Evolutionary conservation across 1,284 basidiomycete species (phyloP).

Genomic region (Leccinum pachyderme): DNA sequence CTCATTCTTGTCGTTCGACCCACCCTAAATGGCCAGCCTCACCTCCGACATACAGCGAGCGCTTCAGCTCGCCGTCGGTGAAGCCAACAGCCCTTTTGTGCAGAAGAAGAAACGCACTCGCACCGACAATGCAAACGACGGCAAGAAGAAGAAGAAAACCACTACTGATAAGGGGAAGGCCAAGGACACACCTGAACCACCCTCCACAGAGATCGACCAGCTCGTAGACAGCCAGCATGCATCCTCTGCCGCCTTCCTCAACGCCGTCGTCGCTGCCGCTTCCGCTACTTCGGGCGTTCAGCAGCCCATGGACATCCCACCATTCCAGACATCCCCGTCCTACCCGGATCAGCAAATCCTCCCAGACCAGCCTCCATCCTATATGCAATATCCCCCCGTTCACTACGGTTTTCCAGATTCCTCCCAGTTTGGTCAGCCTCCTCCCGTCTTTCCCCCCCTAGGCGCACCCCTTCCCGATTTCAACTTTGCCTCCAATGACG

Average conservation of each 20-base stretch:
- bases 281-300: constrained; percentile 39
- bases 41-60: constrained; percentile 40
- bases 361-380: constrained; percentile 27
- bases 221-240: constrained; percentile 35
- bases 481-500: constrained; percentile 62
- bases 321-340: constrained; percentile 25
- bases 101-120: constrained; percentile 29
- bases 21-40: constrained; percentile 39
- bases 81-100: constrained; percentile 37
- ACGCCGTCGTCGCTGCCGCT: constrained; percentile 57
- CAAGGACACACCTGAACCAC: constrained; percentile 27
- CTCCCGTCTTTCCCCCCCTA: constrained; percentile 33
- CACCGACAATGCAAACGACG: constrained; percentile 7
- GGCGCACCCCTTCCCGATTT: constrained; percentile 43
- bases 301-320: constrained; percentile 20
- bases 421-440: constrained; percentile 29
- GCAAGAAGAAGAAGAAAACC: neutral
- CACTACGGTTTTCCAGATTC: constrained; percentile 31
- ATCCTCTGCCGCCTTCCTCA: constrained; percentile 55
- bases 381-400: constrained; percentile 30
- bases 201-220: constrained; percentile 17
- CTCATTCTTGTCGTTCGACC: constrained; percentile 37
- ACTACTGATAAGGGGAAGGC: constrained; percentile 41
- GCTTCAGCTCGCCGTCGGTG: constrained; percentile 41
- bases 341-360: constrained; percentile 32